Evolutionary conservation across 495 filamentous ascomycete genomes (phyloP).

Genomic region (Trypethelium eluteriae): DNA sequence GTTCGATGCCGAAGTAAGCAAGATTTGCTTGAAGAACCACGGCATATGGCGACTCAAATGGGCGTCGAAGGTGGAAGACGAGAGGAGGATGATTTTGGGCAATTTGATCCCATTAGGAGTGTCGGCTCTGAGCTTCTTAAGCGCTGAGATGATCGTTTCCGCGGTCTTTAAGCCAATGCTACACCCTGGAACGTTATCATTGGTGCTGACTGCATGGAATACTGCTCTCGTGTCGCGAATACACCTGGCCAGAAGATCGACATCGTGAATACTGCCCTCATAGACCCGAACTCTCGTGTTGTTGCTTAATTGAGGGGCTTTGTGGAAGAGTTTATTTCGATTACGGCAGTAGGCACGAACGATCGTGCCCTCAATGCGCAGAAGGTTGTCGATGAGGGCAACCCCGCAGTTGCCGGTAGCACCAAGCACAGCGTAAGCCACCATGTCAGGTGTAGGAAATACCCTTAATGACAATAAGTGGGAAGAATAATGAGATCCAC

Average conservation of each 20-base stretch:
- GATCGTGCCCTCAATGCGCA: constrained; percentile 22
- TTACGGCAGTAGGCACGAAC: constrained; percentile 39
- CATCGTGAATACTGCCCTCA: constrained; percentile 37
- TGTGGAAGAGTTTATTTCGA: constrained; percentile 33
- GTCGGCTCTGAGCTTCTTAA: constrained; percentile 17
- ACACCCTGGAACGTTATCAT: constrained; percentile 38
- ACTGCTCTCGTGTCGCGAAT: constrained; percentile 30
- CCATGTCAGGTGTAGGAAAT: constrained; percentile 1
- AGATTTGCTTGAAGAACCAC: constrained; percentile 22
- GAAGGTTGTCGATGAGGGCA: constrained; percentile 34
- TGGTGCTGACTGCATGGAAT: constrained; percentile 34
- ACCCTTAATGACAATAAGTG: too few relatives aligned
- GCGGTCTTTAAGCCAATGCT: constrained; percentile 33
- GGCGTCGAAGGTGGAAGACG: constrained; percentile 36
- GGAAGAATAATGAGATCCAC: too few relatives aligned
- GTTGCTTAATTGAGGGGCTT: constrained; percentile 27
- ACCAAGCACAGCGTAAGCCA: constrained; percentile 21
- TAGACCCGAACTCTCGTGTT: constrained; percentile 32
- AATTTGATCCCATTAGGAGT: background rate
- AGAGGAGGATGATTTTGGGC: constrained; percentile 39
- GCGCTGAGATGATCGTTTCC: constrained; percentile 30
- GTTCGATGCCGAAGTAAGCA: constrained; percentile 30
- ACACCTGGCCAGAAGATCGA: constrained; percentile 31
- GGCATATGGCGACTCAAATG: constrained; percentile 30
- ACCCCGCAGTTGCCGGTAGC: constrained; percentile 20